phyloP scores from a whole-genome alignment of 495 filamentous ascomycete genomes.

The Annulohypoxylon maeteangense region DNA sequence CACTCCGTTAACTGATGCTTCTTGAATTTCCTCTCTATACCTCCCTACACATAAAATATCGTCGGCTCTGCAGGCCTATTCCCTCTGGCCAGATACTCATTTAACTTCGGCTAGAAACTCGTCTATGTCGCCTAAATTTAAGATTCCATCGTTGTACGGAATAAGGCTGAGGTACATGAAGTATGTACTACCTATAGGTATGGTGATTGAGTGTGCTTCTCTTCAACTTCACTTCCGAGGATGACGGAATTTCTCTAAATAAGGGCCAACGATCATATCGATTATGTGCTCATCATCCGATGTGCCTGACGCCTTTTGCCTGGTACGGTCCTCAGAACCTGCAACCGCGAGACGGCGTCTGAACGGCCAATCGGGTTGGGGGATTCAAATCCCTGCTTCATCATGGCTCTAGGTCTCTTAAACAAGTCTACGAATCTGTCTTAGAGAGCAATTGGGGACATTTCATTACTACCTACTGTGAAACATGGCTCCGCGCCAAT shows the following conservation, averaged over 20 bases:
- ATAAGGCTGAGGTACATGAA: background rate
- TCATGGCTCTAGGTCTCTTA: background rate
- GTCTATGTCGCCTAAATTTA: background rate
- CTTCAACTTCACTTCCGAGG: background rate
- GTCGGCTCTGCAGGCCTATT: background rate
- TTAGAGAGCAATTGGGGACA: constrained; percentile 1
- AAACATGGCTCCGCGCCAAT: constrained; percentile 22
- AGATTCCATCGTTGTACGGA: background rate
- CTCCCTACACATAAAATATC: background rate
- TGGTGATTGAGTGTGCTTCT: background rate
- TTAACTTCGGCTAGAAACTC: background rate
- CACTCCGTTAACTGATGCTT: background rate
- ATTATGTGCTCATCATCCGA: constrained; percentile 1
- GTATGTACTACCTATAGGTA: background rate
- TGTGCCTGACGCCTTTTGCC: constrained; percentile 2
- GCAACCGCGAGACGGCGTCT: constrained; percentile 23
- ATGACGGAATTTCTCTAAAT: background rate
- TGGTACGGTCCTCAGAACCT: constrained; percentile 18
- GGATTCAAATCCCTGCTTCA: constrained; percentile 20
- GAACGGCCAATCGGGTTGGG: constrained; percentile 19
- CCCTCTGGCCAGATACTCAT: background rate
- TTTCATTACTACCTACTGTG: constrained; percentile 21
- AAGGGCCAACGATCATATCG: constrained; percentile 1
- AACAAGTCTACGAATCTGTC: constrained; percentile 1
- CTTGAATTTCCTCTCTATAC: background rate